Base-by-base conservation (phyloP, 2,329 filamentous ascomycete species). In the Colletotrichum spinosum region DNA sequence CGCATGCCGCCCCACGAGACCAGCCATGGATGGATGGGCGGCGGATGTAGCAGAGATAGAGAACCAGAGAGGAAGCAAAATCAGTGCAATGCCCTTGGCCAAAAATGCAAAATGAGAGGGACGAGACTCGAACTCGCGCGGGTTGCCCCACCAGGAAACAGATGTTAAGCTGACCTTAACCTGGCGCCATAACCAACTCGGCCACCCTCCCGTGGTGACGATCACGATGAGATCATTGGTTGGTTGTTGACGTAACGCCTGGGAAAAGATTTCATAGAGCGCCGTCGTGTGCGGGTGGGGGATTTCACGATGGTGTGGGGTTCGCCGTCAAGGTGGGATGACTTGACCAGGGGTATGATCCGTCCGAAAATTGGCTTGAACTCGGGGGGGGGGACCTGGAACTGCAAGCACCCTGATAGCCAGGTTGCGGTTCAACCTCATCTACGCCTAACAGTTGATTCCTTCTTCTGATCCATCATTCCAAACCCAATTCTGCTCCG, bases 61-160 rank as follows among this genome's bases (percentile, higher is more conserved):
- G 4, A 25, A 1, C 25, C 25, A 25, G 25, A 25, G 25, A 25
- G 25, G 25, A 25, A 25, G 25, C 25, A 25, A 25, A 25, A 25
- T 1, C 25, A 25, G 25, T 25, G 25, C 25, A 4, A 5, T 25
- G 4, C 5, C 7, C 8, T 9, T 6, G 6, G 2, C 9, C 6
- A 59, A 50, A 65, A 49, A 1, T 11, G 6, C 37, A 62, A 66
- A 66, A 57, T 66, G 63, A 66, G 53, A 66, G 63, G 63, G 63
- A 66, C 63, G 63, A 66, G 63, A 66, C 63, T 66, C 63, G 63
- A 66, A 66, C 63, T 66, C 63, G 63, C 63, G 63, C 63, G 63
- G 63, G 63, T 66, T 66, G 59, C 63, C 62, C 63, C 63, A 66
- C 63, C 63, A 66, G 63, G 63, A 66, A 63, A 66, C 53, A 66